Evolutionary conservation across 352 stramenopile species (phyloP).

Genomic region (Globisporangium paroecandrum): DNA sequence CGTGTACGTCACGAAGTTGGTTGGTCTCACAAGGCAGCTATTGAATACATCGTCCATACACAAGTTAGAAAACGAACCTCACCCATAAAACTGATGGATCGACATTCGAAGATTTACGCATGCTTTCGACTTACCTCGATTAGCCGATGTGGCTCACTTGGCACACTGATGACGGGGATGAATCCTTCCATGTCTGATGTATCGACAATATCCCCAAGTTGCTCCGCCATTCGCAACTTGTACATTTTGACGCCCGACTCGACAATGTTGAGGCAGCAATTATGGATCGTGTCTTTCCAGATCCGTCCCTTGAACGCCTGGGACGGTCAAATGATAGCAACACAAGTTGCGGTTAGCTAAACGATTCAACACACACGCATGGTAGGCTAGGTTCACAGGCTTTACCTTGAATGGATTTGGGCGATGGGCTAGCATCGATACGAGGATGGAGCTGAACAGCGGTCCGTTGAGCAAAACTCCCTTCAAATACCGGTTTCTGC

Average conservation of each 20-base stretch:
- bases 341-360: neutral
- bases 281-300: constrained; percentile 78
- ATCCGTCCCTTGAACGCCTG: constrained; percentile 64
- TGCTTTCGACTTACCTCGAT: constrained; percentile 35
- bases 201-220: constrained; percentile 63
- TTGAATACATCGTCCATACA: constrained; percentile 6
- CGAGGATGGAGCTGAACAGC: constrained; percentile 62
- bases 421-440: constrained; percentile 71
- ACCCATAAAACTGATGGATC: neutral
- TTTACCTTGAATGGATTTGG: constrained; percentile 62
- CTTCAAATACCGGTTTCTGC: constrained; percentile 66
- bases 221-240: constrained; percentile 70
- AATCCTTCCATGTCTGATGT: constrained; percentile 64
- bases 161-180: constrained; percentile 34
- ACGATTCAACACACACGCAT: neutral
- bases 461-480: constrained; percentile 68
- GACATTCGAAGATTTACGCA: neutral
- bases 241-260: constrained; percentile 79
- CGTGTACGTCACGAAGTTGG: constrained; percentile 45
- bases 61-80: neutral
- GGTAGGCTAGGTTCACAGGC: neutral
- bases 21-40: constrained; percentile 64
- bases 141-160: constrained; percentile 22
- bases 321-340: neutral
- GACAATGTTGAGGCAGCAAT: constrained; percentile 79